Evolutionary conservation across 23 red algal genomes (phyloP).

Genomic region (Pyropia yezoensis): DNA sequence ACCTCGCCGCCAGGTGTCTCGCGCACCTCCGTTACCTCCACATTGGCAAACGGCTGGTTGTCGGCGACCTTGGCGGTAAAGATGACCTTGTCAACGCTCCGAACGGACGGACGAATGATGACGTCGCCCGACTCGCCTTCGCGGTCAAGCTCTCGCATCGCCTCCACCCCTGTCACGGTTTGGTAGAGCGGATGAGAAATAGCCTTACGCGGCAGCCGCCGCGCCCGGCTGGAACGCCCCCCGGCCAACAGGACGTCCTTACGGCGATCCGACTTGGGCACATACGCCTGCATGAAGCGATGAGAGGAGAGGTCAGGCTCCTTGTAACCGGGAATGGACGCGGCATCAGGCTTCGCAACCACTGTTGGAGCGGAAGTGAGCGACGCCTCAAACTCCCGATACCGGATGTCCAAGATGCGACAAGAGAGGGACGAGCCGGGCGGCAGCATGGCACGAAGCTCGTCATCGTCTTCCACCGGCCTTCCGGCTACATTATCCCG

Average conservation of each 20-base stretch:
- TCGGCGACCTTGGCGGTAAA: slow-evolving; percentile 64
- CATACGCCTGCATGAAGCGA: slow-evolving; percentile 9
- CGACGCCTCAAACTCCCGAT: slow-evolving; percentile 33
- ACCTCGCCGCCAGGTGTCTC: not conserved
- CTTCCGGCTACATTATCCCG: slow-evolving; percentile 19
- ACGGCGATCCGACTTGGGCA: not conserved
- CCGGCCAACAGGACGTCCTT: slow-evolving; percentile 3
- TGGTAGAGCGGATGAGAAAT: slow-evolving; percentile 49
- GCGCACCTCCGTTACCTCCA: slow-evolving; percentile 4
- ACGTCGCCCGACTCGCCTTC: slow-evolving; percentile 41
- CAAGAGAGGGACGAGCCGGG: slow-evolving; percentile 21
- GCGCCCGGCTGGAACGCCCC: not conserved
- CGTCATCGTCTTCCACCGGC: slow-evolving; percentile 2
- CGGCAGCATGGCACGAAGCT: slow-evolving; percentile 22
- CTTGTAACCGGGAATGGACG: slow-evolving; percentile 3
- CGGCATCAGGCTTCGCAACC: slow-evolving; percentile 39
- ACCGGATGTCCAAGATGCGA: slow-evolving; percentile 41
- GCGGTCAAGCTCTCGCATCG: slow-evolving; percentile 28
- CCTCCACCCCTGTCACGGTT: slow-evolving; percentile 38
- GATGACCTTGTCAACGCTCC: slow-evolving; percentile 35
- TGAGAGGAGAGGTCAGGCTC: slow-evolving; percentile 4
- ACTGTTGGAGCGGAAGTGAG: slow-evolving; percentile 22
- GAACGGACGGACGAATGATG: slow-evolving; percentile 56
- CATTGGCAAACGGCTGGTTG: slow-evolving; percentile 4
- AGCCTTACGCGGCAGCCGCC: not conserved